Evolutionary conservation across 2,329 filamentous ascomycete species (phyloP).

Genomic region (Cercospora sp.): DNA sequence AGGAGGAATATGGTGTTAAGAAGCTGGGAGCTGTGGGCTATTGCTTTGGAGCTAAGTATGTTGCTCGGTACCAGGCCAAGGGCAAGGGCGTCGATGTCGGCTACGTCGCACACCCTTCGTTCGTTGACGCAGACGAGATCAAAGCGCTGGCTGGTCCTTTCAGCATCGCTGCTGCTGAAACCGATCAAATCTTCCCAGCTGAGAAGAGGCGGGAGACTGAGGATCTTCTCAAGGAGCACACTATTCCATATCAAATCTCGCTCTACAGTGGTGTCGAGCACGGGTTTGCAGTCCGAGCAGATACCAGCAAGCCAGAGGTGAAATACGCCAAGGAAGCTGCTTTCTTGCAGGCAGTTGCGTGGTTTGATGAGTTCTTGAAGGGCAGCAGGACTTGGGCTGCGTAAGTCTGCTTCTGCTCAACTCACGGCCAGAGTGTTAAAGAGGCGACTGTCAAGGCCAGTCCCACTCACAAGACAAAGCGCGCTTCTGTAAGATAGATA

Average conservation of each 20-base stretch:
- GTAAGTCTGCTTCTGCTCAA: constrained; percentile 14
- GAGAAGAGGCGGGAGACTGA: constrained; percentile 60
- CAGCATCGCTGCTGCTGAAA: constrained; percentile 65
- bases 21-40: constrained; percentile 50
- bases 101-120: constrained; percentile 75
- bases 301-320: constrained; percentile 57
- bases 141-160: constrained; percentile 58
- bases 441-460: neutral
- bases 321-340: constrained; percentile 79
- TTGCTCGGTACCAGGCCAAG: constrained; percentile 61
- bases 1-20: constrained; percentile 50
- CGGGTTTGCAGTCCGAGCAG: constrained; percentile 72
- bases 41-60: constrained; percentile 57
- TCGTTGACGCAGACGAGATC: constrained; percentile 65
- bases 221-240: constrained; percentile 57
- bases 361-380: constrained; percentile 69
- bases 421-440: neutral
- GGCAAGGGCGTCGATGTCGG: constrained; percentile 65
- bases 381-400: constrained; percentile 25
- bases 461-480: neutral
- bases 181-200: constrained; percentile 60
- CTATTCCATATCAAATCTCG: constrained; percentile 71
- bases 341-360: constrained; percentile 72
- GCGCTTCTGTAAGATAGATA: neutral
- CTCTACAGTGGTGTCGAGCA: constrained; percentile 71